Evolutionary conservation across 805 yeast species (phyloP).

Genomic region (Myxozyma monticola): DNA sequence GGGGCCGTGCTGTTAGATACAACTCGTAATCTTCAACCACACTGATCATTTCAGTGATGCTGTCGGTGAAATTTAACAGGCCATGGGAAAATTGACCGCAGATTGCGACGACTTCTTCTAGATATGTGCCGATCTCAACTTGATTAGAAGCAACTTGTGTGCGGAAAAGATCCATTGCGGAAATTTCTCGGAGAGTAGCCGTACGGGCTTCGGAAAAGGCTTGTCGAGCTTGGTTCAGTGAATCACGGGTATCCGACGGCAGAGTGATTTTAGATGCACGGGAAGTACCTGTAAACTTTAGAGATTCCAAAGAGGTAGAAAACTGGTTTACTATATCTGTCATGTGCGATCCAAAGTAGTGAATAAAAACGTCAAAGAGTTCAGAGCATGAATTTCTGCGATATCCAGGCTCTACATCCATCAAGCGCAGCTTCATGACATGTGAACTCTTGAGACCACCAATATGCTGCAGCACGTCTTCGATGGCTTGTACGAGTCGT

Average conservation of each 20-base stretch:
- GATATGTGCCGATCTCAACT: slow-evolving; percentile 48
- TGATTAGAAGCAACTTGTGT: slow-evolving; percentile 35
- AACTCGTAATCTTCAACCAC: slow-evolving; percentile 4
- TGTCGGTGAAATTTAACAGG: slow-evolving; percentile 59
- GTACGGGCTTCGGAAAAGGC: slow-evolving; percentile 58
- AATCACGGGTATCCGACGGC: not conserved
- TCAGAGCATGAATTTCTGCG: slow-evolving; percentile 37
- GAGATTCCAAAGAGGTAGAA: not conserved
- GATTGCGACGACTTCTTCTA: slow-evolving; percentile 79
- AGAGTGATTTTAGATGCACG: not conserved
- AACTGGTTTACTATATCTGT: not conserved
- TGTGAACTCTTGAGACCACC: slow-evolving; percentile 69
- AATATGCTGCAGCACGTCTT: slow-evolving; percentile 53
- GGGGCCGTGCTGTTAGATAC: not conserved
- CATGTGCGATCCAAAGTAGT: slow-evolving; percentile 64
- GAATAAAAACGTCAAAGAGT: slow-evolving; percentile 66
- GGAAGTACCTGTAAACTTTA: slow-evolving; percentile 2
- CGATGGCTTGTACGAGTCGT: slow-evolving; percentile 52
- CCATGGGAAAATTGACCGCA: slow-evolving; percentile 77
- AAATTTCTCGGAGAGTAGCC: slow-evolving; percentile 57
- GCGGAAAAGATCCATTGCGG: slow-evolving; percentile 55
- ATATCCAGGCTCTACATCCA: slow-evolving; percentile 11
- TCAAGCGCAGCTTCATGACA: slow-evolving; percentile 44
- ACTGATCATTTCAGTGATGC: slow-evolving; percentile 41
- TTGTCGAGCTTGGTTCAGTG: slow-evolving; percentile 33